Evolutionary conservation across 768 basidiomycete genomes (phyloP).

Genomic region (Tricholomella constricta): DNA sequence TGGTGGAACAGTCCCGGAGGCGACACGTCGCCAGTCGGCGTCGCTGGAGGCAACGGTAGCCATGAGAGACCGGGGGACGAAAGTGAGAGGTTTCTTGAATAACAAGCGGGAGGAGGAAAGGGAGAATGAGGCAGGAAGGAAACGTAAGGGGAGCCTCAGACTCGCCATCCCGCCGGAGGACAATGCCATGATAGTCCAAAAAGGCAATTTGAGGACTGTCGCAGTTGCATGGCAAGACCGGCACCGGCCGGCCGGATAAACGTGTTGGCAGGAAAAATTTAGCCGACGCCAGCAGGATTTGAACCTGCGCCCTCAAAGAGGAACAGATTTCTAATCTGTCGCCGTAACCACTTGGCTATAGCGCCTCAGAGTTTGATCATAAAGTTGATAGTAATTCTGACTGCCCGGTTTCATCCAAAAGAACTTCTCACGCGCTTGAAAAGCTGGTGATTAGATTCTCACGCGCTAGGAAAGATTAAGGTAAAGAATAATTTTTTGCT

Average conservation of each 20-base stretch:
- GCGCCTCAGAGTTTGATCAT: conserved; percentile 40
- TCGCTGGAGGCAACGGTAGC: conserved; percentile 15
- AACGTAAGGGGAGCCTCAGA: conserved; percentile 6
- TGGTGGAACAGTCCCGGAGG: conserved; percentile 34
- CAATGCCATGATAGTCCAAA: conserved; percentile 3
- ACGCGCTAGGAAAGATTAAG: background rate
- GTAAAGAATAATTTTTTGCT: conserved; percentile 11
- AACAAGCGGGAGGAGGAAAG: background rate
- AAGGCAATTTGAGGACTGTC: conserved; percentile 12
- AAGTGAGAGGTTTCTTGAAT: background rate
- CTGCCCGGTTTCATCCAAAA: no score
- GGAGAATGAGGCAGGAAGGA: conserved; percentile 5
- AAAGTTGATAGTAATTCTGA: no score
- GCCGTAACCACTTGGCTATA: conserved; percentile 82
- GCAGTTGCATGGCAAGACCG: conserved; percentile 6
- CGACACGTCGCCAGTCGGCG: conserved; percentile 38
- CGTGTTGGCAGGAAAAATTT: background rate
- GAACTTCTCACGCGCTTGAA: no score
- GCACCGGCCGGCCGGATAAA: background rate
- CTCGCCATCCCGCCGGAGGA: conserved; percentile 12
- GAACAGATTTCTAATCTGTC: conserved; percentile 77
- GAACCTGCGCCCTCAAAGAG: conserved; percentile 71
- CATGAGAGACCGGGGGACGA: conserved; percentile 15
- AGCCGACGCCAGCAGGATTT: no score
- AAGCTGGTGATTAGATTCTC: no score